Percentiles rank a stretch among this genome's conserved stretches.
Evolutionary conservation across 345 rosid genomes (phyloP).

Genomic region (Geranium rotundifolium): DNA sequence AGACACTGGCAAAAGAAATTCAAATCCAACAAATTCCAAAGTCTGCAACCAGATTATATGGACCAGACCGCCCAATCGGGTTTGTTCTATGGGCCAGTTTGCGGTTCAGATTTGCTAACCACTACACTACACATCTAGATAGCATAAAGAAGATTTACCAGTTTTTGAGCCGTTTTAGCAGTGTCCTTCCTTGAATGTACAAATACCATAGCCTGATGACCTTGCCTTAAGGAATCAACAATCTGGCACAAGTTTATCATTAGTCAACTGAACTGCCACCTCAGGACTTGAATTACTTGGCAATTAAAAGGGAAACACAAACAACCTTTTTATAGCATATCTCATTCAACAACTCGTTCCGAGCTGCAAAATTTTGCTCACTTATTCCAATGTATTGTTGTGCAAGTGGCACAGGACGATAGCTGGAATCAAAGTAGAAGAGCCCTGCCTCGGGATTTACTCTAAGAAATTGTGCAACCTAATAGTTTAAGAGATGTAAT

Average conservation of each 20-base stretch:
- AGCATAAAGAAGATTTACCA: slow-evolving; percentile 35
- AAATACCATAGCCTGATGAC: slow-evolving; percentile 95
- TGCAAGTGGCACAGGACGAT: slow-evolving; percentile 96
- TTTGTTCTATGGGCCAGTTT: too few species aligned
- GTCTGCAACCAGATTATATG: background rate
- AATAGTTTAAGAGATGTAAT: slow-evolving; percentile 2
- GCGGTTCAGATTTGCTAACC: too few species aligned
- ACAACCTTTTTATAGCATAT: slow-evolving; percentile 88
- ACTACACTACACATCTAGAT: background rate
- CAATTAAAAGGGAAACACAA: background rate
- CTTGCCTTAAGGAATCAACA: slow-evolving; percentile 76
- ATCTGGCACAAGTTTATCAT: slow-evolving; percentile 33
- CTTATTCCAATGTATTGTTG: slow-evolving; percentile 96
- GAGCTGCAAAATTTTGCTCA: slow-evolving; percentile 79
- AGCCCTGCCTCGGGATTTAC: slow-evolving; percentile 87
- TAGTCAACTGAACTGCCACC: slow-evolving; percentile 14
- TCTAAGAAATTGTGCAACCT: slow-evolving; percentile 97
- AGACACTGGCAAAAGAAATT: background rate
- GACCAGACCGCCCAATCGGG: too few species aligned
- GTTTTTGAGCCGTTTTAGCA: slow-evolving; percentile 80
- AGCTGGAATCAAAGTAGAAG: slow-evolving; percentile 93
- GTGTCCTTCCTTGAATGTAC: slow-evolving; percentile 98
- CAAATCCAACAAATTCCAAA: background rate
- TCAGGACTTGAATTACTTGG: slow-evolving; percentile 7
- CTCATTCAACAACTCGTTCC: slow-evolving; percentile 73